These are phyloP conservation scores for Fonsecaea multimorphosa DNA, from an alignment of 2,329 filamentous ascomycete genomes.

Conservation along the genomic window DNA sequence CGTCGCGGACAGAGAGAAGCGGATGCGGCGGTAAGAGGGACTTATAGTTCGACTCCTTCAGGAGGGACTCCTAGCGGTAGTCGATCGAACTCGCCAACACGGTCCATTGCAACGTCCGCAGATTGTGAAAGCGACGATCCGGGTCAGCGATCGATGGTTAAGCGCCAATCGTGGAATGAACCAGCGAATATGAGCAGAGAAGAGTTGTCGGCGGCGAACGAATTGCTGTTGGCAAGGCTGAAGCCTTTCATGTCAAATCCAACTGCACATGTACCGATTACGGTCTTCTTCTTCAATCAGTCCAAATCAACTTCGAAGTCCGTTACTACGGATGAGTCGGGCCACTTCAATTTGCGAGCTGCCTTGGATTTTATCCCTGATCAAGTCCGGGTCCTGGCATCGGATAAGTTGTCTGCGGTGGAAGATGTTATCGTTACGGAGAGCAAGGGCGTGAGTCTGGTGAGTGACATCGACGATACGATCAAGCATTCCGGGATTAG, in stretches of 20 bases:
- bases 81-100: constrained; percentile 39
- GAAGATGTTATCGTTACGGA: constrained; percentile 80
- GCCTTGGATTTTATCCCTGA: constrained; percentile 89
- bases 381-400: constrained; percentile 83
- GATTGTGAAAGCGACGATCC: constrained; percentile 41
- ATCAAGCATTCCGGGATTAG: constrained; percentile 94
- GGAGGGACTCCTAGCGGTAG: constrained; percentile 40
- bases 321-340: constrained; percentile 82
- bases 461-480: constrained; percentile 97
- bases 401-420: constrained; percentile 80
- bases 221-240: constrained; percentile 84
- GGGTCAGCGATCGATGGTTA: constrained; percentile 49
- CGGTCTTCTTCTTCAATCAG: constrained; percentile 94
- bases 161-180: constrained; percentile 57
- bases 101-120: constrained; percentile 6
- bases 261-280: constrained; percentile 76
- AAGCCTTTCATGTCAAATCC: constrained; percentile 90
- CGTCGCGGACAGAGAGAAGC: constrained; percentile 73
- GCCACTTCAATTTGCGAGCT: constrained; percentile 82
- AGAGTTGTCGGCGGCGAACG: constrained; percentile 80
- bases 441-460: constrained; percentile 81
- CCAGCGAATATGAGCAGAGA: constrained; percentile 71
- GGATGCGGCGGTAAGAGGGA: constrained; percentile 71
- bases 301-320: constrained; percentile 80
- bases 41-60: constrained; percentile 60